Evolutionary conservation across 495 filamentous ascomycete species (phyloP).

Genomic region (Diplogelasinospora grovesii): DNA sequence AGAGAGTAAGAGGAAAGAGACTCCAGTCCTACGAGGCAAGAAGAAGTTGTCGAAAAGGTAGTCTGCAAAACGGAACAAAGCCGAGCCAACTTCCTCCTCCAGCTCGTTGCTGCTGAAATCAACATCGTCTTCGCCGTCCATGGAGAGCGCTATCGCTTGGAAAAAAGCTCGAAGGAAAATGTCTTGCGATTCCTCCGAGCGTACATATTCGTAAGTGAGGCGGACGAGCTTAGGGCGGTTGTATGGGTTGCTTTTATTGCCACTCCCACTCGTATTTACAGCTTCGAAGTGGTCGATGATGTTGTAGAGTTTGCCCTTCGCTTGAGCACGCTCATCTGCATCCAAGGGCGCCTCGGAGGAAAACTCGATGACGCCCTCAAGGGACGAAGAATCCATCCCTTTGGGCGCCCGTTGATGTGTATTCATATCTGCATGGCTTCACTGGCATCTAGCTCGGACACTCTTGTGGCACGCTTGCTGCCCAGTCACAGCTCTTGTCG

Average conservation of each 20-base stretch:
- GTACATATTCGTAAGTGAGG: slow-evolving; percentile 22
- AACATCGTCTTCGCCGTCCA: slow-evolving; percentile 13
- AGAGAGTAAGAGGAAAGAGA: slow-evolving; percentile 1
- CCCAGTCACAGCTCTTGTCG: too few relatives aligned
- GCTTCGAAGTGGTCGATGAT: slow-evolving; percentile 17
- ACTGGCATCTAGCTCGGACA: too few relatives aligned
- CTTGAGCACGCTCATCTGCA: slow-evolving; percentile 11
- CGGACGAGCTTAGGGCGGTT: slow-evolving; percentile 19
- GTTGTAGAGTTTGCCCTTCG: slow-evolving; percentile 15
- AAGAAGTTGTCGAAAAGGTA: slow-evolving; percentile 24
- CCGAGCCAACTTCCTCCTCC: too few relatives aligned
- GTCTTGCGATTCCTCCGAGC: slow-evolving; percentile 20
- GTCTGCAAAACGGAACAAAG: slow-evolving; percentile 19
- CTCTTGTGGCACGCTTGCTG: too few relatives aligned
- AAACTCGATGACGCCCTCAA: slow-evolving; percentile 16
- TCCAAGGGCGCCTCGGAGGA: slow-evolving; percentile 14
- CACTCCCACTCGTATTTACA: neutral
- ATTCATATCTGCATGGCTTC: too few relatives aligned
- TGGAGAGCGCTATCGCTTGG: slow-evolving; percentile 13
- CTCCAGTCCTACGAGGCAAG: slow-evolving; percentile 15
- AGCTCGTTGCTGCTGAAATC: slow-evolving; percentile 14
- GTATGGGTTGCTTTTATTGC: slow-evolving; percentile 10
- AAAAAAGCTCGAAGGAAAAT: slow-evolving; percentile 22
- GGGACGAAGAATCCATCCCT: too few relatives aligned
- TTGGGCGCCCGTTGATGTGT: too few relatives aligned